These are phyloP conservation scores for Penicillium cinerascens DNA, from an alignment of 495 filamentous ascomycete genomes.

Conservation along the genomic window DNA sequence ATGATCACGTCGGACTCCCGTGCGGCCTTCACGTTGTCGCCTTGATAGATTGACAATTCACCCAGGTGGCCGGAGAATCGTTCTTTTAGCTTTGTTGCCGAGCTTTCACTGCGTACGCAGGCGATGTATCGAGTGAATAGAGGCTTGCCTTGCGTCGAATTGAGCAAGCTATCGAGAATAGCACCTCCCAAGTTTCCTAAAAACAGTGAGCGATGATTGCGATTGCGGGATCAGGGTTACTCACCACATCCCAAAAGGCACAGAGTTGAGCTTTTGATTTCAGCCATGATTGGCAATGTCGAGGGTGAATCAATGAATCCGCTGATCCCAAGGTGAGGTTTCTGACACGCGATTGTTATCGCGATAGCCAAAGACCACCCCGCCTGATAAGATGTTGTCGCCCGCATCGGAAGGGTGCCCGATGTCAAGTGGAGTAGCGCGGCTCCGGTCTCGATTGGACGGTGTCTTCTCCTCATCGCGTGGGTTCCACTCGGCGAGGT, in stretches of 20 bases:
- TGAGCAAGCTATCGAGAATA: slow-evolving; percentile 32
- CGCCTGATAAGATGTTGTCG: background rate
- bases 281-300: slow-evolving; percentile 9
- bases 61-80: slow-evolving; percentile 15
- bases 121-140: slow-evolving; percentile 29
- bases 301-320: background rate
- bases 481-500: background rate
- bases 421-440: too few relatives aligned
- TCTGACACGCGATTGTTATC: background rate
- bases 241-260: slow-evolving; percentile 39
- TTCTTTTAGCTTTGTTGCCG: slow-evolving; percentile 11
- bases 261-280: slow-evolving; percentile 22
- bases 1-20: slow-evolving; percentile 26
- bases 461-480: background rate
- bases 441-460: too few relatives aligned
- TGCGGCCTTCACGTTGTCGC: slow-evolving; percentile 20
- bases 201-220: background rate
- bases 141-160: slow-evolving; percentile 5
- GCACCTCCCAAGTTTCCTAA: slow-evolving; percentile 39
- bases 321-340: background rate
- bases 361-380: background rate
- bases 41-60: slow-evolving; percentile 16
- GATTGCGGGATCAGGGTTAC: background rate
- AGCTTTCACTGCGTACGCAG: slow-evolving; percentile 31
- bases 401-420: slow-evolving; percentile 9